Percentiles rank a stretch among this genome's conserved stretches.
phyloP scores from a whole-genome alignment of 176 grass and related monocot species.

The Areca catechu region DNA sequence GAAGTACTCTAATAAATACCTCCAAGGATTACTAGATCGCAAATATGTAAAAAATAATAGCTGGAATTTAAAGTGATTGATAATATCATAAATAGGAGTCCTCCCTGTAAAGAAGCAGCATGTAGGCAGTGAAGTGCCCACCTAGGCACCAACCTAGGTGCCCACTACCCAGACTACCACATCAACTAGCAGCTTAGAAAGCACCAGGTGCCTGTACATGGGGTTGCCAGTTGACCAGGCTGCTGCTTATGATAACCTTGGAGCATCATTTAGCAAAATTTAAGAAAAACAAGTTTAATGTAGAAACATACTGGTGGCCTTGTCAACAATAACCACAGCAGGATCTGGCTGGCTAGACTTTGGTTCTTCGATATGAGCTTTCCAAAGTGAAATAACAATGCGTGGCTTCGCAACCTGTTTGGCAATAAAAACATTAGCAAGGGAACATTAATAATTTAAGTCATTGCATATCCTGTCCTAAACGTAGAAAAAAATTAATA shows the following conservation, averaged over 20 bases:
- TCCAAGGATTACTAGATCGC: too few species aligned
- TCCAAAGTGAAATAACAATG: slow-evolving; percentile 61
- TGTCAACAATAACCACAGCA: slow-evolving; percentile 57
- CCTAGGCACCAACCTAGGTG: too few species aligned
- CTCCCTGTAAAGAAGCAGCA: too few species aligned
- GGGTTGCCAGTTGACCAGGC: neutral
- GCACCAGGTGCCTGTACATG: neutral
- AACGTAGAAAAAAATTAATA: slow-evolving; percentile 14
- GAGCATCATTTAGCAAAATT: too few species aligned
- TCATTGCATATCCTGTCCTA: neutral
- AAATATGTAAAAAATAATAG: too few species aligned
- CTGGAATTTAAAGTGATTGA: too few species aligned
- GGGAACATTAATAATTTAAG: neutral
- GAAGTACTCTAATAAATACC: too few species aligned
- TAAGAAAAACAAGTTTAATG: slow-evolving; percentile 23
- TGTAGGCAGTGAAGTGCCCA: too few species aligned
- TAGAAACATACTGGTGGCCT: slow-evolving; percentile 62
- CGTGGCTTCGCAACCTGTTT: slow-evolving; percentile 54
- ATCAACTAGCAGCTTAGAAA: too few species aligned
- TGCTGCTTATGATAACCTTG: neutral
- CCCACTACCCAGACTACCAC: too few species aligned
- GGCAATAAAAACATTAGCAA: slow-evolving; percentile 7
- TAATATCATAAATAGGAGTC: too few species aligned
- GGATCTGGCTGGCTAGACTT: slow-evolving; percentile 66
- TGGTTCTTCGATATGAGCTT: slow-evolving; percentile 71